Percentiles rank a stretch among this genome's conserved stretches.
Conservation (phyloP, 2,329 filamentous ascomycete genomes). For the Pseudocercospora cruenta region DNA sequence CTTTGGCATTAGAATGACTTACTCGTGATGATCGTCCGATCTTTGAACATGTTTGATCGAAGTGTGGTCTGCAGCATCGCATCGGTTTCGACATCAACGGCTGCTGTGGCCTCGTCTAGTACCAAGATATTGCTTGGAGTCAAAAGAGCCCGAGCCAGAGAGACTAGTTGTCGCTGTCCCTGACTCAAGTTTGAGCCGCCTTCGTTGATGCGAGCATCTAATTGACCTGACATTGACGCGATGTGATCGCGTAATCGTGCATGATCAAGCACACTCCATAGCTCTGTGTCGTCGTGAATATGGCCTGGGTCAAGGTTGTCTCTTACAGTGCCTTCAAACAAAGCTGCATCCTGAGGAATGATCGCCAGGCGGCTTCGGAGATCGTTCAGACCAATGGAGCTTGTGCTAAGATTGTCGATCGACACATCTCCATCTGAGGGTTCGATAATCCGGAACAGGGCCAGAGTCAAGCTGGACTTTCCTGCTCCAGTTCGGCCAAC, state of each 20-base stretch:
- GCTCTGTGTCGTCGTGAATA: slow-evolving; percentile 92
- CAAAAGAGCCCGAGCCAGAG: slow-evolving; percentile 87
- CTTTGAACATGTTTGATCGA: slow-evolving; percentile 72
- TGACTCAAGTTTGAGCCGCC: slow-evolving; percentile 95
- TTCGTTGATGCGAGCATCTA: slow-evolving; percentile 91
- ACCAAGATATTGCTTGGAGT: slow-evolving; percentile 97
- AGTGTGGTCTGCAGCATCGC: slow-evolving; percentile 66
- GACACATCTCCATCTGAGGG: slow-evolving; percentile 78
- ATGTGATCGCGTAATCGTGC: slow-evolving; percentile 92
- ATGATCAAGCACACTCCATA: slow-evolving; percentile 86
- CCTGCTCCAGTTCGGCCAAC: slow-evolving; percentile 95
- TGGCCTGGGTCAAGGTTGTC: slow-evolving; percentile 96
- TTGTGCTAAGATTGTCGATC: slow-evolving; percentile 89
- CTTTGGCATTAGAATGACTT: slow-evolving; percentile 18
- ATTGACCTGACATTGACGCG: slow-evolving; percentile 79
- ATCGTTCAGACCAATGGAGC: slow-evolving; percentile 85
- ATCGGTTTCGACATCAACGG: slow-evolving; percentile 71
- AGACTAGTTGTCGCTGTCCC: slow-evolving; percentile 92
- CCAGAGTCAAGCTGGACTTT: slow-evolving; percentile 90
- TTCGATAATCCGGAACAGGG: slow-evolving; percentile 95
- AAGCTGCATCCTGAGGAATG: slow-evolving; percentile 94
- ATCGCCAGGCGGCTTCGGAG: slow-evolving; percentile 88
- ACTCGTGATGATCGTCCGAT: slow-evolving; percentile 93
- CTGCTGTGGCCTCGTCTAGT: slow-evolving; percentile 88
- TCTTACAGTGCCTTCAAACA: slow-evolving; percentile 90